Conservation (phyloP, 2,329 filamentous ascomycete genomes). For the Fusarium pseudoanthophilum region DNA sequence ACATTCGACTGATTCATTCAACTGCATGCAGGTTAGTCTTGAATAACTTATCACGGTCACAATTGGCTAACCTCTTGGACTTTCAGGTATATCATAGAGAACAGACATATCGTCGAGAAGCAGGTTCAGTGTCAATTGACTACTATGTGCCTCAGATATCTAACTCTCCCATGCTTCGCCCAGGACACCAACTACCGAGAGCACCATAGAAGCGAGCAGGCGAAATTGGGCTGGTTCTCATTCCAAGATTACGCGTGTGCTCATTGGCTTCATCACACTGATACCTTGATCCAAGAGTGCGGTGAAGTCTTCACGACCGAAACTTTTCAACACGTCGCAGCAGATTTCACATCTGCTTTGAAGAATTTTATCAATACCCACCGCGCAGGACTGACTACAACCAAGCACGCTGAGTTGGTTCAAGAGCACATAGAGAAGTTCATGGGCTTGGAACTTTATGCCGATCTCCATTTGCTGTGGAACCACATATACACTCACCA, state of each 20-base stretch:
- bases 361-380: neutral
- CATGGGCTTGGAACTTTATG: fast-evolving
- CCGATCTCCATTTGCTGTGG: neutral
- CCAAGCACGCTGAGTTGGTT: neutral
- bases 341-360: neutral
- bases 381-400: fast-evolving
- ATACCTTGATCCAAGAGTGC: neutral
- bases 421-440: fast-evolving
- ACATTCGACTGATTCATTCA: slow-evolving; percentile 1
- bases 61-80: fast-evolving
- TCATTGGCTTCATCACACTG: neutral
- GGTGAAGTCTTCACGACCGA: fast-evolving
- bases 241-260: slow-evolving; percentile 8
- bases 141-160: neutral
- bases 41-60: fast-evolving
- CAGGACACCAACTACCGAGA: fast-evolving
- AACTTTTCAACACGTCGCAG: neutral
- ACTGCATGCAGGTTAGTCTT: neutral
- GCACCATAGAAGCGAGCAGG: neutral
- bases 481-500: slow-evolving; percentile 18
- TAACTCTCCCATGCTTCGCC: neutral
- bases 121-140: neutral
- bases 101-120: neutral
- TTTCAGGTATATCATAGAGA: neutral
- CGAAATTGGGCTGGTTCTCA: neutral